These are phyloP conservation scores for Puccinia triticina DNA, from an alignment of 1,284 basidiomycete species.

Conservation along the genomic window DNA sequence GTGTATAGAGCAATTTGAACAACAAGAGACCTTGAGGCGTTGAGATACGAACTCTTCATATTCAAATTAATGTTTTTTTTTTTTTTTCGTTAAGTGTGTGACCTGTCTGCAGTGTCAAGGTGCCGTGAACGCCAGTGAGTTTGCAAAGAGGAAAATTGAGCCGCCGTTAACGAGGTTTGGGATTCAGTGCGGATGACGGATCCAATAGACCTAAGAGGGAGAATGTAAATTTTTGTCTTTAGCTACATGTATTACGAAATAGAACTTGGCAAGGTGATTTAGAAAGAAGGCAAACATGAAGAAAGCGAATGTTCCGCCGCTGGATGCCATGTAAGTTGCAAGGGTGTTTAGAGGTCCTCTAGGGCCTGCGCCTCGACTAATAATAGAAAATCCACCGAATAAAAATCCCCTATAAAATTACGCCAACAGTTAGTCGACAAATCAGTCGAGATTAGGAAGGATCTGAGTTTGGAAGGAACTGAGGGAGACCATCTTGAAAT, in stretches of 20 bases:
- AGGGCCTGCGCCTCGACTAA: constrained; percentile 45
- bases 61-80: background rate
- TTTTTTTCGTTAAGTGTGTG: background rate
- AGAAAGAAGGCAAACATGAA: constrained; percentile 39
- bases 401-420: constrained; percentile 35
- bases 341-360: constrained; percentile 43
- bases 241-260: background rate
- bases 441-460: background rate
- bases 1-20: background rate
- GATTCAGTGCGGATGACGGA: constrained; percentile 45
- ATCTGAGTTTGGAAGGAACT: background rate
- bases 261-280: background rate
- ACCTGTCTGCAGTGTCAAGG: background rate
- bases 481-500: background rate
- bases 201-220: constrained; percentile 45
- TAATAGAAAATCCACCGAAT: constrained; percentile 42
- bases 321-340: constrained; percentile 49
- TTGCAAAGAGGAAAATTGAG: constrained; percentile 14
- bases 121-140: constrained; percentile 23
- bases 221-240: background rate
- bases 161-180: background rate
- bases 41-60: background rate
- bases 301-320: constrained; percentile 51
- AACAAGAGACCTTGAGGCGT: background rate
- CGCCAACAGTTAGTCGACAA: background rate